A percentile compares a stretch with the other conserved stretches of the same genome.
phyloP scores from a whole-genome alignment of 768 basidiomycete genomes.

The Zangia roseola region DNA sequence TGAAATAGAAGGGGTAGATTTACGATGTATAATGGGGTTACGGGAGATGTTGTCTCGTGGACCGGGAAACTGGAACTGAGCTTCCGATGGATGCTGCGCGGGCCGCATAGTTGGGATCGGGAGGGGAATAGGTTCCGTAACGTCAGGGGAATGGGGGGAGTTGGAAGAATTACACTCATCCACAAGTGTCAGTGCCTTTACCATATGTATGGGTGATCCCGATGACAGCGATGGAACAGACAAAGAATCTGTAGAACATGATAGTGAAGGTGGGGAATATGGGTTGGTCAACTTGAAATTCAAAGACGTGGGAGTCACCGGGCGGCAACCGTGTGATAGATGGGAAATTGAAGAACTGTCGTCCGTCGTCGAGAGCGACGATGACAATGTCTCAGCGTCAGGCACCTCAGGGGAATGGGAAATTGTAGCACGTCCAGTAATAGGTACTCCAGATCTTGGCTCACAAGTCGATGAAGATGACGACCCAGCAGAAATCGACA shows the following conservation, averaged over 20 bases:
- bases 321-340: slow-evolving; percentile 28
- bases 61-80: slow-evolving; percentile 48
- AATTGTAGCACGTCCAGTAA: neutral
- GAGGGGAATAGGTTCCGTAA: slow-evolving; percentile 30
- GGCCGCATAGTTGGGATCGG: slow-evolving; percentile 24
- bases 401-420: slow-evolving; percentile 1
- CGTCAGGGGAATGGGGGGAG: slow-evolving; percentile 25
- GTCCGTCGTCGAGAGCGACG: slow-evolving; percentile 28
- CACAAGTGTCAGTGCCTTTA: slow-evolving; percentile 39
- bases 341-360: slow-evolving; percentile 36
- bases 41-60: slow-evolving; percentile 29
- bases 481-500: neutral
- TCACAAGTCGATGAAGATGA: slow-evolving; percentile 8
- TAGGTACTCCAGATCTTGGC: neutral
- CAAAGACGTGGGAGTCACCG: slow-evolving; percentile 36
- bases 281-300: slow-evolving; percentile 27
- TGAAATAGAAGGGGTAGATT: slow-evolving; percentile 36
- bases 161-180: slow-evolving; percentile 29
- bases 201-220: slow-evolving; percentile 29
- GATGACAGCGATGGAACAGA: slow-evolving; percentile 55
- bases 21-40: slow-evolving; percentile 35
- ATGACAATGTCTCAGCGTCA: slow-evolving; percentile 23
- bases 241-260: slow-evolving; percentile 61
- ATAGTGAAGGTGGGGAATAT: slow-evolving; percentile 46
- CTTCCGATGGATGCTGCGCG: slow-evolving; percentile 12